Percentiles rank a stretch among this genome's conserved stretches.
These are phyloP conservation scores for Trichoderma sp. DNA, from an alignment of 2,329 filamentous ascomycete genomes.

Conservation along the genomic window DNA sequence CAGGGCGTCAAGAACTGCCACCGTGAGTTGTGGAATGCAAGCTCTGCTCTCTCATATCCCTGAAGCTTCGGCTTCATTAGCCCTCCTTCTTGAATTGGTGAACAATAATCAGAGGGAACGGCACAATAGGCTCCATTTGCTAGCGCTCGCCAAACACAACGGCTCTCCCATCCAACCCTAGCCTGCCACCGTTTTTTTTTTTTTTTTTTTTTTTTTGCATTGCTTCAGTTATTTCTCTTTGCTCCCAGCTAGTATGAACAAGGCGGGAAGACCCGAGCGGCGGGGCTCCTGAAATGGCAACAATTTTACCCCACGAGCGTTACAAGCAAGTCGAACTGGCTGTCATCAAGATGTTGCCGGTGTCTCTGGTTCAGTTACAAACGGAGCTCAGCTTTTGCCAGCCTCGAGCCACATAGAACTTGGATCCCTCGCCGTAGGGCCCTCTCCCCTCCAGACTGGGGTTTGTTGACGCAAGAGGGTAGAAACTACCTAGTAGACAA, in stretches of 20 bases:
- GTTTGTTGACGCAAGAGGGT: not conserved
- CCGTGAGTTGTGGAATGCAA: not conserved
- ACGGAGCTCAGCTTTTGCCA: not conserved
- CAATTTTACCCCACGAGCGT: not conserved
- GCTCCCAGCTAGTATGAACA: not conserved
- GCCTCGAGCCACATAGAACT: not conserved
- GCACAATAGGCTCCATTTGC: slow-evolving; percentile 2
- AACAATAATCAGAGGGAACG: not conserved
- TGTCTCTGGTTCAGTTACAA: not conserved
- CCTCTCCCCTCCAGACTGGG: not conserved
- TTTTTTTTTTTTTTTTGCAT: no score
- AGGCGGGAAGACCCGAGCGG: slow-evolving; percentile 16
- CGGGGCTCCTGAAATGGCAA: not conserved
- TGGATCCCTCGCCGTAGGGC: not conserved
- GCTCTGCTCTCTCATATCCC: not conserved
- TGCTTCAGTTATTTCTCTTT: not conserved
- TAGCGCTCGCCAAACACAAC: slow-evolving; percentile 1
- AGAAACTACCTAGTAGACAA: not conserved
- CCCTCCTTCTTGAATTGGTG: not conserved
- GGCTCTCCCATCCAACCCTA: not conserved
- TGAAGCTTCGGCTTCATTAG: not conserved
- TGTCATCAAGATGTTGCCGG: not conserved
- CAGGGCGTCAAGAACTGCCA: not conserved
- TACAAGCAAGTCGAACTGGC: not conserved
- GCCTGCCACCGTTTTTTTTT: not conserved